Percentiles rank a stretch among this genome's conserved stretches.
Evolutionary conservation across 208 protist species (phyloP).

Genomic region (Porcisia deanei): DNA sequence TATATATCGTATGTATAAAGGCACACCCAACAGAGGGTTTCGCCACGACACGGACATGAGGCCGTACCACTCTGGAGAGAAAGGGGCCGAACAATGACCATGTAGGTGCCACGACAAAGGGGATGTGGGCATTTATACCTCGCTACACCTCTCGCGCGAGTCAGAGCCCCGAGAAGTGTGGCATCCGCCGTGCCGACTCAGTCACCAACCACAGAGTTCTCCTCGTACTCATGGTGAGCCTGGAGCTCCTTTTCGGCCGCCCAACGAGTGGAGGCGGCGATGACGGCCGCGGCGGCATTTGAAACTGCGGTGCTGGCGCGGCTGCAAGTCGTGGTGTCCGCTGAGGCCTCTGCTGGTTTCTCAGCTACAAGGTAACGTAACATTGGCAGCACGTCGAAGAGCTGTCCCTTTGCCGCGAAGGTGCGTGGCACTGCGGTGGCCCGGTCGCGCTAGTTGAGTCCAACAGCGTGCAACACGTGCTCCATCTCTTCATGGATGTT

Average conservation of each 20-base stretch:
- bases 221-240: background rate
- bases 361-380: slow-evolving; percentile 31
- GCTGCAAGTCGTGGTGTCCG: background rate
- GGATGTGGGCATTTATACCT: no score
- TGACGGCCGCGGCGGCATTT: slow-evolving; percentile 19
- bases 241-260: no score
- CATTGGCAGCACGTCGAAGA: slow-evolving; percentile 39
- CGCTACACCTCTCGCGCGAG: background rate
- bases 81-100: no score
- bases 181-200: background rate
- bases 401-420: slow-evolving; percentile 36
- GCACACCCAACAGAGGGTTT: no score
- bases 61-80: no score
- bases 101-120: no score
- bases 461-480: slow-evolving; percentile 42
- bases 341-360: background rate
- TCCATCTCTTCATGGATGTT: slow-evolving; percentile 44
- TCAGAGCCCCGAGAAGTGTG: background rate
- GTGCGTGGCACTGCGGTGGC: slow-evolving; percentile 16
- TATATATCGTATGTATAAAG: no score
- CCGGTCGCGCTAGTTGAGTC: slow-evolving; percentile 30
- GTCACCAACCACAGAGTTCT: slow-evolving; percentile 7
- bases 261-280: slow-evolving; percentile 5
- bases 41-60: no score
- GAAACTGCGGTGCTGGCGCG: slow-evolving; percentile 3